Evolutionary conservation across 768 basidiomycete genomes (phyloP), one percentile per base, ranked within the genome.

Genomic region (Trametes punicea): DNA sequence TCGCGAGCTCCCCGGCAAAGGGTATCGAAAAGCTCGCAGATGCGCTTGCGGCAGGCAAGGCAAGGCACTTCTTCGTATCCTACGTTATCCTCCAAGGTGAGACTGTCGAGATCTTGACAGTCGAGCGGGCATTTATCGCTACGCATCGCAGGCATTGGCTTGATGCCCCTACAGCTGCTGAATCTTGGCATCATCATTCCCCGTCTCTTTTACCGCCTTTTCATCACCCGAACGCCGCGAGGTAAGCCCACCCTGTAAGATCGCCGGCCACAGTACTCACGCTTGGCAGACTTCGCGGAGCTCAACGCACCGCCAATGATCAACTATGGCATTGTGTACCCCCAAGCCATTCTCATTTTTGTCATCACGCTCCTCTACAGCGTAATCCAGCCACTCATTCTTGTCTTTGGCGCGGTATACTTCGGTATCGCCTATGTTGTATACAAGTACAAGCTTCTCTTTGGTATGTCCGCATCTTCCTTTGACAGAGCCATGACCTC

Each of bases 271-370:
- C n/a, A 30, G 38, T 51, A 4, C 39, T 50, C 4, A 53, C 5
- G 7, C 4, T 23, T 33, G 15, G 18, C 10, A 98, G 96, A 99
- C 65, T 95, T 85, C 61, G 96, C 94, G 16, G 97, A 97, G 69
- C 79, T 98, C 15, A 97, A 99, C 66, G 93, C 94, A 0, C 97
- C 97, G 6, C 94, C 97, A 0, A 92, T 95, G 88, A 89, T 98
- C 72, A 98, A 98, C 71, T 96, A 98, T 63, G 97, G 97, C 47
- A 81, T 89, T 46, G 93, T 99, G 10, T 99, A 98, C 69, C 97
- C 97, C 0, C 96, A 98, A 67, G 90, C 95, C 5, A 93, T 98
- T 56, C 78, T 99, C 40, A 87, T 98, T 69, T 98, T 98, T 71
- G 90, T 93, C 60, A 89, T 99, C 71, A 95, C 91, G 33, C 75